Conservation (phyloP, 805 yeast species). For the Candida maltosa region DNA sequence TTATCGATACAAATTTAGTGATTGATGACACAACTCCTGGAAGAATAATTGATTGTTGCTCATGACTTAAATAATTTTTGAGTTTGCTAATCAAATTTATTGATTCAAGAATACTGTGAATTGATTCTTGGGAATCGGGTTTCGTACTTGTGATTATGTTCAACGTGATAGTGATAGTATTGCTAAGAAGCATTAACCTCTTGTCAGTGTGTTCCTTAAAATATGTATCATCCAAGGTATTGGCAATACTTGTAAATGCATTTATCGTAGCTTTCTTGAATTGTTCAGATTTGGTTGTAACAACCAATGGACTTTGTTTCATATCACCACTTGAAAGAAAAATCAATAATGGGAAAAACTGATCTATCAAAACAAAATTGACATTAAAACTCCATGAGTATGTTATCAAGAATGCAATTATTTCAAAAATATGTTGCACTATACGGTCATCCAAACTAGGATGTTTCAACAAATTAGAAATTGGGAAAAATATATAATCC, state of each 20-base stretch:
- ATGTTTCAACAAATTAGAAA: constrained; percentile 29
- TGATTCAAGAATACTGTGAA: background rate
- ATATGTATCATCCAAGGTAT: constrained; percentile 3
- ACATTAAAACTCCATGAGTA: constrained; percentile 27
- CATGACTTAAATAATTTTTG: constrained; percentile 18
- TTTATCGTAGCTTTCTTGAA: constrained; percentile 16
- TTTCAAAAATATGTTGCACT: constrained; percentile 19
- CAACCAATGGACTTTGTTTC: background rate
- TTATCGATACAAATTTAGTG: constrained; percentile 20
- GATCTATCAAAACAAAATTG: constrained; percentile 26
- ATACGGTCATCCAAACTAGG: constrained; percentile 18
- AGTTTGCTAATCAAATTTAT: constrained; percentile 3
- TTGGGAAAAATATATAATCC: constrained; percentile 40
- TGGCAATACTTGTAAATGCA: constrained; percentile 12
- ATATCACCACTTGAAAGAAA: constrained; percentile 14
- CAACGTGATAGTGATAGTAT: constrained; percentile 6
- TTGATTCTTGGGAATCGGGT: constrained; percentile 6
- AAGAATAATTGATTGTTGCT: constrained; percentile 34
- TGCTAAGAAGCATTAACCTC: constrained; percentile 8
- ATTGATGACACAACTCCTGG: constrained; percentile 38
- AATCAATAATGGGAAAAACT: constrained; percentile 30
- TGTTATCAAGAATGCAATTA: constrained; percentile 25
- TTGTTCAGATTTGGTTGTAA: constrained; percentile 8
- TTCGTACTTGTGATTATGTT: constrained; percentile 2
- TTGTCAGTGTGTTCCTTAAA: constrained; percentile 7